phyloP scores from a whole-genome alignment of 345 rosid genomes.

The Bruguiera gymnorhiza region DNA sequence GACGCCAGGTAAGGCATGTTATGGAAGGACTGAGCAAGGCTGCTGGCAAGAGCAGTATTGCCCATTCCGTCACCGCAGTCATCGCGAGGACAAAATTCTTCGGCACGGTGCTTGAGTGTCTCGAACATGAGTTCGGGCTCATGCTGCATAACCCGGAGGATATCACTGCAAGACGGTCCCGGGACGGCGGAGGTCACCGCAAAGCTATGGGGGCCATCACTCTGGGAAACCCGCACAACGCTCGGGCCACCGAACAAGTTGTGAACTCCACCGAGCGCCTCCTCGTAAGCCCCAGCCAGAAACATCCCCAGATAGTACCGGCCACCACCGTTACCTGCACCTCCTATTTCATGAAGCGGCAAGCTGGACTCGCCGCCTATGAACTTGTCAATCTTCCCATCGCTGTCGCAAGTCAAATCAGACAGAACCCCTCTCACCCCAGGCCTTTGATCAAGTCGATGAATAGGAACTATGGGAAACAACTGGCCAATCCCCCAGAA shows the following conservation, averaged over 20 bases:
- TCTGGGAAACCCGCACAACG: slow-evolving; percentile 75
- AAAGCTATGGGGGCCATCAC: slow-evolving; percentile 91
- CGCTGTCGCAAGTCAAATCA: slow-evolving; percentile 91
- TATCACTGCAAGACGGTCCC: slow-evolving; percentile 83
- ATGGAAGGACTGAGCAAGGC: slow-evolving; percentile 66
- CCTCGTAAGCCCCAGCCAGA: slow-evolving; percentile 97
- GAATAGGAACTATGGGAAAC: slow-evolving; percentile 90
- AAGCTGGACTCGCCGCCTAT: slow-evolving; percentile 82
- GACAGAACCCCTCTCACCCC: slow-evolving; percentile 66
- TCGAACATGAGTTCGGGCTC: slow-evolving; percentile 97
- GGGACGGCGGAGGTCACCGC: slow-evolving; percentile 79
- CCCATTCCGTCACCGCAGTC: slow-evolving; percentile 28
- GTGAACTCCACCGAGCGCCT: slow-evolving; percentile 96
- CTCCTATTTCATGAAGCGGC: slow-evolving; percentile 81
- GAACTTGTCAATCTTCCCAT: slow-evolving; percentile 84
- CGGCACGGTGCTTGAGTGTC: slow-evolving; percentile 85
- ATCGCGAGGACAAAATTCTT: slow-evolving; percentile 43
- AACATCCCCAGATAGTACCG: slow-evolving; percentile 94
- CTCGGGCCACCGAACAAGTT: slow-evolving; percentile 96
- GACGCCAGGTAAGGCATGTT: slow-evolving; percentile 91
- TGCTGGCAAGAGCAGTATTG: slow-evolving; percentile 41
- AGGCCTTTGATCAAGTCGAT: slow-evolving; percentile 72
- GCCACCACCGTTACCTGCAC: slow-evolving; percentile 29
- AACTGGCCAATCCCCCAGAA: slow-evolving; percentile 92
- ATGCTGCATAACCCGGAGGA: slow-evolving; percentile 91